These are phyloP conservation scores for Beauveria varroae DNA, from an alignment of 2,329 filamentous ascomycete species.

Conservation along the genomic window DNA sequence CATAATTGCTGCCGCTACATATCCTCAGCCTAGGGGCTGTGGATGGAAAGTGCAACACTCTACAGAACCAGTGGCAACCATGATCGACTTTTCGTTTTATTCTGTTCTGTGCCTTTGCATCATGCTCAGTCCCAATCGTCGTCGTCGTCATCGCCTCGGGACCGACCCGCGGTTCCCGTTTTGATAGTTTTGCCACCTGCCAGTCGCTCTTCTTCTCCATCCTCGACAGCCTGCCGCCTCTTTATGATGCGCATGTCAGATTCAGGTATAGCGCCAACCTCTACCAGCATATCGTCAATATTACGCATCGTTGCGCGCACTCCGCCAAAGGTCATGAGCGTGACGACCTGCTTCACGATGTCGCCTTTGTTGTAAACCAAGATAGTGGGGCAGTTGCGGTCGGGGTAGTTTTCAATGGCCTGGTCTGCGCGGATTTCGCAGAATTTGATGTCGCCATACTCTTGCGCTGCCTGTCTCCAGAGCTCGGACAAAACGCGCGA, in stretches of 20 bases:
- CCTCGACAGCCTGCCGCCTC: slow-evolving; percentile 50
- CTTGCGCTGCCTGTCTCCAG: slow-evolving; percentile 74
- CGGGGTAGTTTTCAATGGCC: slow-evolving; percentile 95
- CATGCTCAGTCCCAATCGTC: slow-evolving; percentile 51
- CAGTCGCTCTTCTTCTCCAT: slow-evolving; percentile 51
- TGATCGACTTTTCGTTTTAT: not conserved
- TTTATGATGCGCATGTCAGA: slow-evolving; percentile 71
- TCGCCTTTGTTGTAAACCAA: slow-evolving; percentile 88
- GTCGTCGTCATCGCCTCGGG: slow-evolving; percentile 39
- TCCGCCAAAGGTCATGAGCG: slow-evolving; percentile 71
- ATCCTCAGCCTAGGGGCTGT: not conserved
- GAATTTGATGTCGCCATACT: slow-evolving; percentile 94
- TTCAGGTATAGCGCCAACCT: slow-evolving; percentile 70
- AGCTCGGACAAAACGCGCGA: slow-evolving; percentile 76
- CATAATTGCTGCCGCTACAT: not conserved
- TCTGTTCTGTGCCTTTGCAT: not conserved
- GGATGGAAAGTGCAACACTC: not conserved
- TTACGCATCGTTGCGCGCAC: slow-evolving; percentile 62
- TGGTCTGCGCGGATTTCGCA: slow-evolving; percentile 88
- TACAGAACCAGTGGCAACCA: not conserved
- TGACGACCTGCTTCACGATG: slow-evolving; percentile 88
- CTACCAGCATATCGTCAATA: slow-evolving; percentile 73
- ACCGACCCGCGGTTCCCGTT: slow-evolving; percentile 40
- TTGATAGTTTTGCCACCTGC: slow-evolving; percentile 39
- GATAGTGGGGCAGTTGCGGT: slow-evolving; percentile 89